phyloP scores from a whole-genome alignment of 169 alveolate genomes.

The Eimeria praecox region DNA sequence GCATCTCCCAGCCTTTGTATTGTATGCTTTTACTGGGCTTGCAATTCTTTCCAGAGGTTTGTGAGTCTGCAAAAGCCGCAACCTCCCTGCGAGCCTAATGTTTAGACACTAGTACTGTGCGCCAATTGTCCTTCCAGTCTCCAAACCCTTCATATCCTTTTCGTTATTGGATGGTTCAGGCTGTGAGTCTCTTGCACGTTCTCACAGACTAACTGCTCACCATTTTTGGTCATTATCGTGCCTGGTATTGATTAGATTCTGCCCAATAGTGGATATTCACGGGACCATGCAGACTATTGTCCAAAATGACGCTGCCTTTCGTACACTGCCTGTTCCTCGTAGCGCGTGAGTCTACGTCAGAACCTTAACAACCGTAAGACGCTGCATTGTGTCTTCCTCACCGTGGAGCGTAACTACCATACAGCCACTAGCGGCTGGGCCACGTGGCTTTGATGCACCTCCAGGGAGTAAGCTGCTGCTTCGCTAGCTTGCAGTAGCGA shows the following conservation, averaged over 20 bases:
- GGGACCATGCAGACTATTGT: neutral
- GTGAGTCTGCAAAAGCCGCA: neutral
- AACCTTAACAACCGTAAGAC: neutral
- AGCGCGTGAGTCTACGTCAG: conserved; percentile 21
- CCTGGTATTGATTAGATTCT: neutral
- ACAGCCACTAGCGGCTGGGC: neutral
- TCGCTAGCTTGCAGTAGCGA: neutral
- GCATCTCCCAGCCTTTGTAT: neutral
- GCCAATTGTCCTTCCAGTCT: neutral
- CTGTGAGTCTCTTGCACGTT: conserved; percentile 17
- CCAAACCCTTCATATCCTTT: neutral
- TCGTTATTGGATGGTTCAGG: neutral
- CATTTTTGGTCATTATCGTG: neutral
- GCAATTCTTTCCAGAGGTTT: neutral
- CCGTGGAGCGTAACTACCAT: neutral
- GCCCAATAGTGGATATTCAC: neutral
- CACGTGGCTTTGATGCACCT: neutral
- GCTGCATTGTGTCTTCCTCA: neutral
- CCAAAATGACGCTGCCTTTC: neutral
- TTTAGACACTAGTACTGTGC: neutral
- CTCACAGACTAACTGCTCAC: neutral
- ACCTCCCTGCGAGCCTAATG: neutral
- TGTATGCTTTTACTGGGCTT: neutral
- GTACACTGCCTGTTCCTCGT: neutral
- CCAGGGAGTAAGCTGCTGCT: neutral